Conservation (phyloP, 2,329 filamentous ascomycete species). For the Nannizzia gypsea region DNA sequence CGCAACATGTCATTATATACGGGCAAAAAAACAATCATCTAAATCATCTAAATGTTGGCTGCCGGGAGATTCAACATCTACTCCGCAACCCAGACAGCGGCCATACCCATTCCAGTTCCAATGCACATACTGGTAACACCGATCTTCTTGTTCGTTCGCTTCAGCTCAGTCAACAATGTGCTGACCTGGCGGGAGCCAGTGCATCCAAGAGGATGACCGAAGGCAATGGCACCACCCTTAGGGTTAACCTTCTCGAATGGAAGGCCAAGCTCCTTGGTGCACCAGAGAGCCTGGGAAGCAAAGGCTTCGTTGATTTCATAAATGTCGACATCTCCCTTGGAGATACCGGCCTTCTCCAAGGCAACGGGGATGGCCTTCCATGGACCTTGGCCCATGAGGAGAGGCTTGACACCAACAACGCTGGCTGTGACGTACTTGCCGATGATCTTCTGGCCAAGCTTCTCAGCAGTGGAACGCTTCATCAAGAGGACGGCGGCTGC, state of each 20-base stretch:
- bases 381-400: conserved; percentile 92
- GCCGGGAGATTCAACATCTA: conserved; percentile 34
- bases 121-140: conserved; percentile 95
- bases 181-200: conserved; percentile 89
- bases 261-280: conserved; percentile 73
- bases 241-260: conserved; percentile 85
- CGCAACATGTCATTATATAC: not conserved
- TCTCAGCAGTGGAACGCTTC: conserved; percentile 83
- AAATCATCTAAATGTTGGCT: not conserved
- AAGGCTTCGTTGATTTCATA: conserved; percentile 99
- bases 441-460: conserved; percentile 74
- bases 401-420: conserved; percentile 76
- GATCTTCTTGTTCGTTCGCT: conserved; percentile 69
- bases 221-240: conserved; percentile 92
- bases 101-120: conserved; percentile 96
- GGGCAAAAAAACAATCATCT: not conserved
- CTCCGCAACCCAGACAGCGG: conserved; percentile 89
- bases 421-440: conserved; percentile 85
- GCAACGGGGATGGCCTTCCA: conserved; percentile 93
- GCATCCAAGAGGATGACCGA: conserved; percentile 88
- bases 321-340: conserved; percentile 85
- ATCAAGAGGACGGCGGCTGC: conserved; percentile 91
- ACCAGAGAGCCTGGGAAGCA: conserved; percentile 89
- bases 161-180: conserved; percentile 81
- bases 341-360: conserved; percentile 73